A percentile compares a stretch with the other conserved stretches of the same genome.
Evolutionary conservation across 2,329 filamentous ascomycete species (phyloP).

Genomic region (Clarireedia paspali): DNA sequence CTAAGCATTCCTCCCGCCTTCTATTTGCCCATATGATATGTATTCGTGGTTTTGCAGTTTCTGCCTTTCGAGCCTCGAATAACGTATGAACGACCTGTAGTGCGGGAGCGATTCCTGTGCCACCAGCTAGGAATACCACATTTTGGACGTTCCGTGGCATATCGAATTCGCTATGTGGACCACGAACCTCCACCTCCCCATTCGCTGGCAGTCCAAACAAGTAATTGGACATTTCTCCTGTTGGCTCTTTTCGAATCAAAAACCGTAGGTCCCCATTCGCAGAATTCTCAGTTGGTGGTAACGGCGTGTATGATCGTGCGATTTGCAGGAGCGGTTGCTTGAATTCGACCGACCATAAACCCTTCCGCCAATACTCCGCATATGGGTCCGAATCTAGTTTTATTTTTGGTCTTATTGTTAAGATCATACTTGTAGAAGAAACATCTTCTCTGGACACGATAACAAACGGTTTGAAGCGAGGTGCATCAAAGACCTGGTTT

Average conservation of each 20-base stretch:
- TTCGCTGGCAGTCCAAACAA: conserved; percentile 57
- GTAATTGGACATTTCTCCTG: conserved; percentile 82
- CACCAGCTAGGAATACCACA: conserved; percentile 76
- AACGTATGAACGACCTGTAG: conserved; percentile 68
- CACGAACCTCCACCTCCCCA: conserved; percentile 64
- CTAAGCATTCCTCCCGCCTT: conserved; percentile 55
- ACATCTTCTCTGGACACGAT: conserved; percentile 54
- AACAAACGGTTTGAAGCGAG: conserved; percentile 58
- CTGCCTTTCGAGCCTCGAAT: conserved; percentile 32
- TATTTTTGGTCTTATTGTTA: conserved; percentile 47
- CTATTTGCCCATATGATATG: conserved; percentile 80
- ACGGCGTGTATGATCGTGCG: conserved; percentile 80
- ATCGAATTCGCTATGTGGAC: conserved; percentile 64
- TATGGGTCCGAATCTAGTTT: conserved; percentile 27
- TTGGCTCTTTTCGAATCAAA: conserved; percentile 67
- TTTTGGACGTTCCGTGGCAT: conserved; percentile 43
- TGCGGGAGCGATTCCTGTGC: conserved; percentile 81
- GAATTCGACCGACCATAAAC: conserved; percentile 83
- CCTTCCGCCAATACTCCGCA: conserved; percentile 46
- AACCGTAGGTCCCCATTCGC: conserved; percentile 51
- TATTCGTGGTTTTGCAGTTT: conserved; percentile 38
- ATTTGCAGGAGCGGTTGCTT: conserved; percentile 95
- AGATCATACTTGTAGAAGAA: conserved; percentile 60
- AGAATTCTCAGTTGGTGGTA: conserved; percentile 47
- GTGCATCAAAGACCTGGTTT: conserved; percentile 41